A percentile compares a stretch with the other conserved stretches of the same genome.
phyloP scores from a whole-genome alignment of 768 basidiomycete genomes.

The Leccinellum rugosiceps region DNA sequence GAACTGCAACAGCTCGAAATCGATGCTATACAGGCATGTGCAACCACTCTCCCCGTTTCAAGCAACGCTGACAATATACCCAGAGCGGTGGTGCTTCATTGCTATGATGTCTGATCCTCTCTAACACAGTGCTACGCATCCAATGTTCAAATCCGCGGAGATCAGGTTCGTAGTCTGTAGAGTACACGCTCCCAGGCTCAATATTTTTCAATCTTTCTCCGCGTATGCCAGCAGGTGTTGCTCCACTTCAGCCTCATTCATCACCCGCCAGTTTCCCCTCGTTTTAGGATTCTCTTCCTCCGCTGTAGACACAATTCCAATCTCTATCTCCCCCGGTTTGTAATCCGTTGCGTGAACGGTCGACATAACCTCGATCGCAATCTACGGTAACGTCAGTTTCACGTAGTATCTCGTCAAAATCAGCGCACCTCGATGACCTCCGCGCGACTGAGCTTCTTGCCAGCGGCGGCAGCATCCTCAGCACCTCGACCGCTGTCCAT shows the following conservation, averaged over 20 bases:
- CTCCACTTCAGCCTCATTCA: constrained; percentile 77
- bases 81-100: constrained; percentile 69
- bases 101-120: constrained; percentile 19
- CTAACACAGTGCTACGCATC: background rate
- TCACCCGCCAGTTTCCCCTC: constrained; percentile 74
- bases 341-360: constrained; percentile 94
- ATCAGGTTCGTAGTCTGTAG: background rate
- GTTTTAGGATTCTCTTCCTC: constrained; percentile 72
- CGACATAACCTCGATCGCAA: constrained; percentile 93
- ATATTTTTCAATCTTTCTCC: constrained; percentile 64
- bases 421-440: constrained; percentile 85
- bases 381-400: constrained; percentile 40
- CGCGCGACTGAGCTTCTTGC: constrained; percentile 64
- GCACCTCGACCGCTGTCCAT: constrained; percentile 74
- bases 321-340: constrained; percentile 93
- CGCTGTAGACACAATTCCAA: constrained; percentile 82
- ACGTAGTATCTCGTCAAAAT: background rate
- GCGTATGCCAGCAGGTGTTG: constrained; percentile 79
- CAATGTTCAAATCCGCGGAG: background rate
- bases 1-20: constrained; percentile 58
- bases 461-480: constrained; percentile 74
- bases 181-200: constrained; percentile 20
- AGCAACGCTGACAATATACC: background rate
- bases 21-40: constrained; percentile 59
- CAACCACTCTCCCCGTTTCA: background rate